These are phyloP conservation scores for Elaeagnus macrophylla DNA, from an alignment of 306 rosid species.

Conservation along the genomic window DNA sequence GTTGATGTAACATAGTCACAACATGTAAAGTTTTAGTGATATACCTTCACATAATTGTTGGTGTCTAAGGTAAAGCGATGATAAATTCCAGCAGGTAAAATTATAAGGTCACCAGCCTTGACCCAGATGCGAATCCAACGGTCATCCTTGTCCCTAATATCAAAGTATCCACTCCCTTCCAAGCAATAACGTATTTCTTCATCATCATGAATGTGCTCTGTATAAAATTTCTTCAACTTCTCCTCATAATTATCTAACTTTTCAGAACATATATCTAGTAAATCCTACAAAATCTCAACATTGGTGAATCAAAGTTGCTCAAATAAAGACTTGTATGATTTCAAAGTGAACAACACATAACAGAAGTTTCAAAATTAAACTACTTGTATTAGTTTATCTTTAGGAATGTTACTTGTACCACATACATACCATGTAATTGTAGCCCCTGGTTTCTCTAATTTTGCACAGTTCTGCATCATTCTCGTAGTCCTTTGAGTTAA, in stretches of 20 bases:
- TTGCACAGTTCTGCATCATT: constrained; percentile 53
- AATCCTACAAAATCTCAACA: constrained; percentile 35
- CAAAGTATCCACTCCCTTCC: constrained; percentile 87
- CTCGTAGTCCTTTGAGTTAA: constrained; percentile 39
- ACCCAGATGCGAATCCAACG: constrained; percentile 85
- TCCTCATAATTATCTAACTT: constrained; percentile 62
- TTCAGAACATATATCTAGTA: constrained; percentile 73
- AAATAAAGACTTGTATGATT: neutral
- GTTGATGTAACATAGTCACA: no score
- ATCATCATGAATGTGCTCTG: constrained; percentile 90
- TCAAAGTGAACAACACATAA: neutral
- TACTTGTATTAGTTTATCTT: neutral
- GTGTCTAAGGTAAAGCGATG: constrained; percentile 84
- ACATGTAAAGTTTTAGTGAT: no score
- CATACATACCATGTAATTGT: constrained; percentile 59
- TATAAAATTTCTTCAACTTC: constrained; percentile 81
- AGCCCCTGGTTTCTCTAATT: constrained; percentile 70
- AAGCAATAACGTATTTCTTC: constrained; percentile 87
- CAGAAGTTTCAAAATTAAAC: neutral
- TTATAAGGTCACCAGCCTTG: constrained; percentile 84
- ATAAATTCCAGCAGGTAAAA: constrained; percentile 93
- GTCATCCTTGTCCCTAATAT: constrained; percentile 64
- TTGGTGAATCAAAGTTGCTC: neutral
- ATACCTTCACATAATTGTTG: constrained; percentile 64
- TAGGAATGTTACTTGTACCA: neutral